These are phyloP conservation scores for Pleochaeta shiraiana DNA, from an alignment of 2,329 filamentous ascomycete genomes.

Conservation along the genomic window DNA sequence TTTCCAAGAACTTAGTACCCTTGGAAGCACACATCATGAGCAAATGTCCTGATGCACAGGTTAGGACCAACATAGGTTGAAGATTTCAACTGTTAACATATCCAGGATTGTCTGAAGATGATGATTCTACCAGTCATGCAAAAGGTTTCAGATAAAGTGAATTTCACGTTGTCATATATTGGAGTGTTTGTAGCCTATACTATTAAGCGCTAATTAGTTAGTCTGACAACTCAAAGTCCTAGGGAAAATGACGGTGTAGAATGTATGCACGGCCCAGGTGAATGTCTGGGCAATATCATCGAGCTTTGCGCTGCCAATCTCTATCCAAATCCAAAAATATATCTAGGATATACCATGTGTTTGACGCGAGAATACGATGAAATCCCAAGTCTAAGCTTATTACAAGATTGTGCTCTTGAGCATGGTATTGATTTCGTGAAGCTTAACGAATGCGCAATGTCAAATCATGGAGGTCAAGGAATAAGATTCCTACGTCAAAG, in stretches of 20 bases:
- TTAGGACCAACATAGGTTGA: conserved; percentile 15
- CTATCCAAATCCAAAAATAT: conserved; percentile 62
- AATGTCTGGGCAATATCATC: conserved; percentile 89
- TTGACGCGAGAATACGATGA: conserved; percentile 50
- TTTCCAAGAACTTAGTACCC: conserved; percentile 32
- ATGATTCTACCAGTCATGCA: conserved; percentile 78
- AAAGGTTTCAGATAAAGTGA: conserved; percentile 57
- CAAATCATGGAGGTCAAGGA: conserved; percentile 51
- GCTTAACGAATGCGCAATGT: conserved; percentile 62
- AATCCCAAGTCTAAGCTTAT: conserved; percentile 58
- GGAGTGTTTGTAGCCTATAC: conserved; percentile 36
- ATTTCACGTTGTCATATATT: conserved; percentile 82
- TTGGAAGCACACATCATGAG: conserved; percentile 93
- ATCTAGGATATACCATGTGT: conserved; percentile 87
- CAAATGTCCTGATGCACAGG: conserved; percentile 80
- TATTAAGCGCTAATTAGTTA: not conserved
- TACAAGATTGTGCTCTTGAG: conserved; percentile 76
- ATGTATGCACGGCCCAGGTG: conserved; percentile 73
- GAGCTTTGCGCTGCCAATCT: conserved; percentile 73
- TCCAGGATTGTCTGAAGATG: conserved; percentile 52
- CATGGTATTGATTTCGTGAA: conserved; percentile 67
- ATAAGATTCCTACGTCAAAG: conserved; percentile 45
- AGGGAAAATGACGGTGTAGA: conserved; percentile 61
- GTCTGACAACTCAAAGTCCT: conserved; percentile 22
- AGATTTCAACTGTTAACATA: conserved; percentile 3